Conservation (phyloP, 2,329 filamentous ascomycete species). For the Pestalotiopsis sp. region DNA sequence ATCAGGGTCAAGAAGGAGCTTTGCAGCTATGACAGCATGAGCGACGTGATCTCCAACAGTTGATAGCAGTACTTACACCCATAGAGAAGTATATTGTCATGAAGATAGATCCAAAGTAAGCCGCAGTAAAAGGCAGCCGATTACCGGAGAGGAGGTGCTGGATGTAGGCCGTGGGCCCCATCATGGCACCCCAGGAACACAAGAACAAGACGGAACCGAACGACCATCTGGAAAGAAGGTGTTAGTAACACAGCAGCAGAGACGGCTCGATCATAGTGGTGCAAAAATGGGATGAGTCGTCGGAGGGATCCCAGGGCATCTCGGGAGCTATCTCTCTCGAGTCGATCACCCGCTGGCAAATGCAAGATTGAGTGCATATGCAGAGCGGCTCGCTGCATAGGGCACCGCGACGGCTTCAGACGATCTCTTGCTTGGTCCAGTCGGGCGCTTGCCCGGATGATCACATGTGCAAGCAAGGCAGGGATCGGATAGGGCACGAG, state of each 20-base stretch:
- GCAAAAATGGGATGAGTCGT: not conserved
- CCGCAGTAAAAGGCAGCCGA: constrained; percentile 87
- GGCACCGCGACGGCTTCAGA: not conserved
- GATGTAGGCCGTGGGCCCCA: constrained; percentile 84
- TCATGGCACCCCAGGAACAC: constrained; percentile 88
- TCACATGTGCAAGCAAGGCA: constrained; percentile 10
- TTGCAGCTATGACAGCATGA: constrained; percentile 64
- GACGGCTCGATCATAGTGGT: not conserved
- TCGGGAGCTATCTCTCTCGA: constrained; percentile 21
- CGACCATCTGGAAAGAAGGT: constrained; percentile 72
- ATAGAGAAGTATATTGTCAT: constrained; percentile 91
- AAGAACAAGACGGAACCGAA: constrained; percentile 90
- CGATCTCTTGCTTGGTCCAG: constrained; percentile 10
- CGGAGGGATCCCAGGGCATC: not conserved
- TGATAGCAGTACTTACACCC: constrained; percentile 69
- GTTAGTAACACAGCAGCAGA: constrained; percentile 12
- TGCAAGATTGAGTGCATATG: constrained; percentile 30
- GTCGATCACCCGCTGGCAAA: constrained; percentile 24
- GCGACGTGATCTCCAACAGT: constrained; percentile 7
- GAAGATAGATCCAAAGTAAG: constrained; percentile 91
- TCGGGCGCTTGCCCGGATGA: not conserved
- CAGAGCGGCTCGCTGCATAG: constrained; percentile 31
- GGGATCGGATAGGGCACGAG: constrained; percentile 11
- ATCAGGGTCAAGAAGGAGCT: constrained; percentile 84
- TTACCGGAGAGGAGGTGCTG: constrained; percentile 83